Conservation (phyloP, 345 rosid species). For the Aquilaria sinensis region DNA sequence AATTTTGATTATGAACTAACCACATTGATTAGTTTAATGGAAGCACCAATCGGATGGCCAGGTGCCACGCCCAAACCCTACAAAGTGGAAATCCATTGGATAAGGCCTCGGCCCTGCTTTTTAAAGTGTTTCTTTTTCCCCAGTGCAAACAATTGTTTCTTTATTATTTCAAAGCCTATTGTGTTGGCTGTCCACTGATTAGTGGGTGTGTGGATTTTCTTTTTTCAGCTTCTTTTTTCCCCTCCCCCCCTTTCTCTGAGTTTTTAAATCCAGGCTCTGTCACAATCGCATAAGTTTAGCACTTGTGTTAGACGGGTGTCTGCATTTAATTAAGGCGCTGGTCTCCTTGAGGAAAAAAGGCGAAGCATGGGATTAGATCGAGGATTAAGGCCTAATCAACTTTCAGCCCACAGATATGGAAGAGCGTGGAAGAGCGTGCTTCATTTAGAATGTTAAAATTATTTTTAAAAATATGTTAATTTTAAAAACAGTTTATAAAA, state of each 20-base stretch:
- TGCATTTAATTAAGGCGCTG: neutral
- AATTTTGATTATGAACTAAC: too few species aligned
- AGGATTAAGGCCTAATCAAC: conserved; percentile 23
- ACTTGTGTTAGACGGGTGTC: conserved; percentile 18
- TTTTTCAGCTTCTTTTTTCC: conserved; percentile 1
- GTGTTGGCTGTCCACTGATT: conserved; percentile 51
- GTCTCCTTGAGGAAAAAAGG: neutral
- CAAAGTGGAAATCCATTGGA: conserved; percentile 42
- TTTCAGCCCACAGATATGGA: conserved; percentile 23
- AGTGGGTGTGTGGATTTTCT: conserved; percentile 28
- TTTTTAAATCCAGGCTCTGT: conserved; percentile 11
- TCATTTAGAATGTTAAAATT: too few species aligned
- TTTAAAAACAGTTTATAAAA: too few species aligned
- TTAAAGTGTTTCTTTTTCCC: neutral
- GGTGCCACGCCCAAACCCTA: conserved; percentile 32
- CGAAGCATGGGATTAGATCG: conserved; percentile 9
- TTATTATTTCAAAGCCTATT: conserved; percentile 9
- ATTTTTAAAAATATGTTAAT: too few species aligned
- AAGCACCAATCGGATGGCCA: conserved; percentile 15
- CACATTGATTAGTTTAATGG: conserved; percentile 18
- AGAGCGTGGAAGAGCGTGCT: neutral
- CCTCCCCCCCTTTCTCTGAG: neutral
- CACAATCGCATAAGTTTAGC: conserved; percentile 26
- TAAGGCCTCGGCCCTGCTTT: conserved; percentile 17
- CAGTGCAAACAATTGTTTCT: neutral